Evolutionary conservation across 306 rosid species (phyloP).

Genomic region (Cucurbita pepo): DNA sequence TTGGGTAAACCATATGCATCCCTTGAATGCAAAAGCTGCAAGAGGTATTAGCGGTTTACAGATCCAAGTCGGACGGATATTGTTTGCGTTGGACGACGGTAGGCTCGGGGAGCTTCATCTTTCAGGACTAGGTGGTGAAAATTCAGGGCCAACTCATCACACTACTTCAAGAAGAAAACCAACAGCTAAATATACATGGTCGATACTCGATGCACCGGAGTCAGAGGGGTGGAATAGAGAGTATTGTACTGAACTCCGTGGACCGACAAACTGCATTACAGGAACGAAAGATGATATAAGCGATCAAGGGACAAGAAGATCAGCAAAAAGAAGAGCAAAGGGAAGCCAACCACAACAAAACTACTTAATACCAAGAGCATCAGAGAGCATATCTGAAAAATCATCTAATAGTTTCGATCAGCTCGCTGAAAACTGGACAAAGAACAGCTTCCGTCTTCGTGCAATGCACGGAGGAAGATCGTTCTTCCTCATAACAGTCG

Average conservation of each 20-base stretch:
- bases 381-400: constrained; percentile 9
- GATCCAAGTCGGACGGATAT: constrained; percentile 48
- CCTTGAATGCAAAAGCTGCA: constrained; percentile 60
- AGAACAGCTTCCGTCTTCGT: constrained; percentile 48
- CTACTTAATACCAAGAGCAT: constrained; percentile 30
- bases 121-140: constrained; percentile 65
- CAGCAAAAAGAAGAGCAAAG: constrained; percentile 41
- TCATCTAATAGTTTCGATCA: constrained; percentile 26
- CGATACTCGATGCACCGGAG: constrained; percentile 65
- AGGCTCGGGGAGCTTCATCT: constrained; percentile 76
- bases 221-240: constrained; percentile 98
- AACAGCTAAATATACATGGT: constrained; percentile 49
- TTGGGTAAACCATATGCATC: constrained; percentile 71
- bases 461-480: constrained; percentile 67
- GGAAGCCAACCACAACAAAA: constrained; percentile 42
- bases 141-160: constrained; percentile 43
- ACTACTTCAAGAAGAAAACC: constrained; percentile 35
- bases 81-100: constrained; percentile 63
- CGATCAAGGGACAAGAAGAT: constrained; percentile 33
- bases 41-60: constrained; percentile 63
- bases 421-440: constrained; percentile 40
- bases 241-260: constrained; percentile 69
- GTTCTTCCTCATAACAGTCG: constrained; percentile 49
- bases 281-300: constrained; percentile 56
- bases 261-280: constrained; percentile 57